phyloP scores from a whole-genome alignment of 768 basidiomycete species.

The Saitozyma sp. region DNA sequence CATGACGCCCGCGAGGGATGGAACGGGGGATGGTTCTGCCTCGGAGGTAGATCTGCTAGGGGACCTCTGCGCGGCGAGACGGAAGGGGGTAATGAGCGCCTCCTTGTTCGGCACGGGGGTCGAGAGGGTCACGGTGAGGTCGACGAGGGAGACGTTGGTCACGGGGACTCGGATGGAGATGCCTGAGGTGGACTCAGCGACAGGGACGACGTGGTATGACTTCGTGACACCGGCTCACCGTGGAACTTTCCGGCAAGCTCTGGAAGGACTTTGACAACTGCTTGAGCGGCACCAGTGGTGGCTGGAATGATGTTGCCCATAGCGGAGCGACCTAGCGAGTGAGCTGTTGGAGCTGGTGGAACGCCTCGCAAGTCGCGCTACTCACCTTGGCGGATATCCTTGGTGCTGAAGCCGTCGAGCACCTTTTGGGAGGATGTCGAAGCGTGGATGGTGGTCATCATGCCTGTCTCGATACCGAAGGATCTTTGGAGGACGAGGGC shows the following conservation, averaged over 20 bases:
- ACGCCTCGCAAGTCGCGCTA: not conserved
- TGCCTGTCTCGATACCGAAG: constrained; percentile 51
- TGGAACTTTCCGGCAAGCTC: constrained; percentile 52
- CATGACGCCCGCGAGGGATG: constrained; percentile 41
- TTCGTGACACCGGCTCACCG: constrained; percentile 25
- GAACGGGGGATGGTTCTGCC: constrained; percentile 6
- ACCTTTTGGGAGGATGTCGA: constrained; percentile 51
- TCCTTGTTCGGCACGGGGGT: constrained; percentile 44
- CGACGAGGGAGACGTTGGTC: constrained; percentile 52
- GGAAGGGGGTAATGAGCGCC: constrained; percentile 46
- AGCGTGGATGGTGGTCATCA: constrained; percentile 54
- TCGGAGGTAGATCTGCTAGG: constrained; percentile 12
- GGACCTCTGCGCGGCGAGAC: constrained; percentile 30
- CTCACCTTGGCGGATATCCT: constrained; percentile 42
- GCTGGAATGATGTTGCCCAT: constrained; percentile 52
- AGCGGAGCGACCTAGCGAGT: constrained; percentile 38
- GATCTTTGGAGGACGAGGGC: constrained; percentile 48
- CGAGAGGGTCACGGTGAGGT: constrained; percentile 49
- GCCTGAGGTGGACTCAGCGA: constrained; percentile 19
- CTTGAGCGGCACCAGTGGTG: constrained; percentile 50
- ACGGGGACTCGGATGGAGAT: constrained; percentile 53
- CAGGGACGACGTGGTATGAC: not conserved
- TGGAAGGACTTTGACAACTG: constrained; percentile 52
- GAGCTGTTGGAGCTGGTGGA: not conserved
- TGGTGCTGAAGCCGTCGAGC: constrained; percentile 51